Base-by-base conservation (phyloP, 2,329 filamentous ascomycete genomes). In the Daldinia sp. region DNA sequence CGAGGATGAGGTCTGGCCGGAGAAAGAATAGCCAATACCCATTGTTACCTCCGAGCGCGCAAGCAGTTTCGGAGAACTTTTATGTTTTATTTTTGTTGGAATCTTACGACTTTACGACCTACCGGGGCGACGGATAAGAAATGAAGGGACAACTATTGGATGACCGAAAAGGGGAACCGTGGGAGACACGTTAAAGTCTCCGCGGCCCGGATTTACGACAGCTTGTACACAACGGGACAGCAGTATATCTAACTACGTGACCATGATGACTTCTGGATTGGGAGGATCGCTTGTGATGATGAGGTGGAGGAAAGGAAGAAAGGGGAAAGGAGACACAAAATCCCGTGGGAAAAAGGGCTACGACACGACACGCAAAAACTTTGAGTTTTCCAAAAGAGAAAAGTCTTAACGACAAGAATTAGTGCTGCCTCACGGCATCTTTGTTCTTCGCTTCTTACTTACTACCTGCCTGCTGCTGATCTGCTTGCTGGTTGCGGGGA, bases 351-450 rank as follows among this genome's bases (percentile, higher is more conserved):
- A 58, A 49, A 52, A 19, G 45, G 41, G 21, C 15, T 37, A 50
- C 13, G 41, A 55, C 52, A 49, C 11, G 56, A 57, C 21, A 45
- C 39, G n/a, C n/a, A n/a, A n/a, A 23, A 45, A 45, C 39, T 27
- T n/a, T 45, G 39, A 45, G 27, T 48, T 58, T 47, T 48, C 39
- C 53, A 55, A 55, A 60, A 68, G 39, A 56, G 39, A 63, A 65
- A 56, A 59, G 45, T 63, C 51, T n/a, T 64, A 45, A 65, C 41
- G 52, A 66, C 59, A 71, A 72, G 71, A 72, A 67, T 35, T 70
- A 70, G 70, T 68, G 66, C 63, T 76, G 74, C 74, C 74, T 72
- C 74, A 69, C 74, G 74, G 74, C 74, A 76, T 71, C 69, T 67
- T 70, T 74, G 65, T 70, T 66, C 57, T 69, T 65, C 55, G 43